Evolutionary conservation across 352 stramenopile genomes (phyloP).

Genomic region (Blastocystis sp.): DNA sequence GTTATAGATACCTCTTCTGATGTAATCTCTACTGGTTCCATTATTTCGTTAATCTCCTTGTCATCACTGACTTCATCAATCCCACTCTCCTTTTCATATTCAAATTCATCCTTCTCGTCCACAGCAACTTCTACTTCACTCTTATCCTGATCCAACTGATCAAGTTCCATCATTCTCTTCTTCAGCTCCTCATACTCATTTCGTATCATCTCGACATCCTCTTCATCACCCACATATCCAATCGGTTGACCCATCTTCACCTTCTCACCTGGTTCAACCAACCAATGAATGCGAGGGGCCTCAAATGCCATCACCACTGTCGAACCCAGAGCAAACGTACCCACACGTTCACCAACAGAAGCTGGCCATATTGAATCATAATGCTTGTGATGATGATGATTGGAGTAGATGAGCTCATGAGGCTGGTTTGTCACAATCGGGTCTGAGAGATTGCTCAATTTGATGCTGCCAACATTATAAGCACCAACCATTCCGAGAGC

Average conservation of each 20-base stretch:
- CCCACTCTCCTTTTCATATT: background rate
- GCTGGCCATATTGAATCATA: background rate
- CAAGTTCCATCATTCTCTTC: background rate
- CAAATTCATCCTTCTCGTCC: background rate
- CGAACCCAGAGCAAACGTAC: conserved; percentile 30
- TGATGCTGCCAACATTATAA: conserved; percentile 54
- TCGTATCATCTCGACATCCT: conserved; percentile 64
- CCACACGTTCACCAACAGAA: background rate
- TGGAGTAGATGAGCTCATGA: conserved; percentile 24
- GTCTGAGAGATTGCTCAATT: background rate
- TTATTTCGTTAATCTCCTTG: background rate
- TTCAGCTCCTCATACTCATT: background rate
- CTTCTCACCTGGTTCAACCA: conserved; percentile 50
- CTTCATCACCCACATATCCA: conserved; percentile 71
- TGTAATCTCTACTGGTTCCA: background rate
- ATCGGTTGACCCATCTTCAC: conserved; percentile 52
- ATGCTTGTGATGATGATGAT: background rate
- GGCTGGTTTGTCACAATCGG: background rate
- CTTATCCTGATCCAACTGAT: background rate
- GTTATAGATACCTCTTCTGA: no score
- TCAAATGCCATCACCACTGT: conserved; percentile 59
- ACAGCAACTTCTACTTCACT: background rate
- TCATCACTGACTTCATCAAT: background rate
- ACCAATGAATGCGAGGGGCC: conserved; percentile 11
- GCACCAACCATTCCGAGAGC: conserved; percentile 46